Evolutionary conservation across 1,284 basidiomycete genomes (phyloP), one percentile per base, ranked within the genome.

Genomic region (Porodaedalea pini): DNA sequence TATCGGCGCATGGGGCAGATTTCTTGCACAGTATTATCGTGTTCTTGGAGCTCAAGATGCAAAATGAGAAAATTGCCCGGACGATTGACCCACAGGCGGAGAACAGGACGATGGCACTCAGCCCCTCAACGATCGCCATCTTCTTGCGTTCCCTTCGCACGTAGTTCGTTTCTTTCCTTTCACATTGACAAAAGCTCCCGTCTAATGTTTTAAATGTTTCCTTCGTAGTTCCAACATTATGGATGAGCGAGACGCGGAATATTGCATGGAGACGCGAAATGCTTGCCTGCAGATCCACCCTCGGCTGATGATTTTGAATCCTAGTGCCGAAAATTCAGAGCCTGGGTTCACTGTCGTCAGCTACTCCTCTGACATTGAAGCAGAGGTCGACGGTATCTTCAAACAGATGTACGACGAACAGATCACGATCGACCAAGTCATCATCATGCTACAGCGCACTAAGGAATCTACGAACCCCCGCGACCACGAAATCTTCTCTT

Each of bases 361-460:
- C 56, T 99, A 98, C 73, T 79, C 89, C 17, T 74, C 88, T 54
- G 93, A 98, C 63, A 90, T 98, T 56, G 94, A 97, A 70, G 78
- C 84, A 13, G 94, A 98, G 73, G 94, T 96, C 57, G 96, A 99
- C 66, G 81, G 85, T 45, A 94, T 97, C 72, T 99, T 97, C 79
- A 94, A 94, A 70, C 88, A 94, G 72, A 98, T 99, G 95, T 99
- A 99, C 73, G 91, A 94, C 70, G 90, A 94, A 69, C 84, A 91
- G 65, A 90, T 94, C 58, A 86, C 92, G 62, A 93, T 99, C 67
- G 96, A 98, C 70, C 92, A 96, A 62, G 92, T 99, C 62, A 90
- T 98, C 61, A 74, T 81, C 19, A 86, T 96, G 70, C 83, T 99
- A 39, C 88, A 92, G 72, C 85, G 86, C 51, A 86, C 87, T 76